phyloP scores from a whole-genome alignment of 495 filamentous ascomycete species.

The Xanthoparmelia taractica region DNA sequence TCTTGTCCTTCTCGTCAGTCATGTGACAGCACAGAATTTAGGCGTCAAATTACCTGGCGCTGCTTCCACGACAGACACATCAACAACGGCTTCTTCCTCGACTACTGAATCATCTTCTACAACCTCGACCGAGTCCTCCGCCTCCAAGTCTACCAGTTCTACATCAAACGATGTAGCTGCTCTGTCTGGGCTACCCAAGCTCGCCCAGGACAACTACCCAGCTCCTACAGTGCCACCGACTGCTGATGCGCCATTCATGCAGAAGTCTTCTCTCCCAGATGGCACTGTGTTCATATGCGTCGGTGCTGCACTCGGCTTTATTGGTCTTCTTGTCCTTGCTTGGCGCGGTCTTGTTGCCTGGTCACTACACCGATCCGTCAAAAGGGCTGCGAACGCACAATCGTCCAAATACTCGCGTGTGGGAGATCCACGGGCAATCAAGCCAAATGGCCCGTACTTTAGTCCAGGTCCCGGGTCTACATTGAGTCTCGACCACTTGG shows the following conservation, averaged over 20 bases:
- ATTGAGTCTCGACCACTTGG: conserved; percentile 50
- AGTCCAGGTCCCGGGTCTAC: conserved; percentile 54
- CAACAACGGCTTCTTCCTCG: conserved; percentile 14
- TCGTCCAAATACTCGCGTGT: conserved; percentile 35
- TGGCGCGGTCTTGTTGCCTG: conserved; percentile 89
- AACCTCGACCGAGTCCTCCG: conserved; percentile 11
- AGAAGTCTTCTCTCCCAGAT: conserved; percentile 80
- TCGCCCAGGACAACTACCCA: conserved; percentile 43
- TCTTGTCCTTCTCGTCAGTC: conserved; percentile 22
- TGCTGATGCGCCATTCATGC: conserved; percentile 85
- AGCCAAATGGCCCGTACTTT: conserved; percentile 47
- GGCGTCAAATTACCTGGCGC: conserved; percentile 17
- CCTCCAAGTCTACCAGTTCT: no score
- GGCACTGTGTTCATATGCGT: conserved; percentile 95
- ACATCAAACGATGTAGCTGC: conserved; percentile 20
- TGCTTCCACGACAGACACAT: conserved; percentile 2
- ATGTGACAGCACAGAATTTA: conserved; percentile 22
- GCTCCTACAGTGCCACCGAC: conserved; percentile 71
- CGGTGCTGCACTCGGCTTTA: conserved; percentile 75
- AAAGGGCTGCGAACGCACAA: conserved; percentile 64
- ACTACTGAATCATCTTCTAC: not conserved
- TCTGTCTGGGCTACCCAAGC: conserved; percentile 29
- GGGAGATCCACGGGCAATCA: conserved; percentile 14
- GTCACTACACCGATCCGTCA: conserved; percentile 83
- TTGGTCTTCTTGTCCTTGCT: conserved; percentile 67